Evolutionary conservation across 2,329 filamentous ascomycete genomes (phyloP).

Genomic region (Pezicula neosporulosa): DNA sequence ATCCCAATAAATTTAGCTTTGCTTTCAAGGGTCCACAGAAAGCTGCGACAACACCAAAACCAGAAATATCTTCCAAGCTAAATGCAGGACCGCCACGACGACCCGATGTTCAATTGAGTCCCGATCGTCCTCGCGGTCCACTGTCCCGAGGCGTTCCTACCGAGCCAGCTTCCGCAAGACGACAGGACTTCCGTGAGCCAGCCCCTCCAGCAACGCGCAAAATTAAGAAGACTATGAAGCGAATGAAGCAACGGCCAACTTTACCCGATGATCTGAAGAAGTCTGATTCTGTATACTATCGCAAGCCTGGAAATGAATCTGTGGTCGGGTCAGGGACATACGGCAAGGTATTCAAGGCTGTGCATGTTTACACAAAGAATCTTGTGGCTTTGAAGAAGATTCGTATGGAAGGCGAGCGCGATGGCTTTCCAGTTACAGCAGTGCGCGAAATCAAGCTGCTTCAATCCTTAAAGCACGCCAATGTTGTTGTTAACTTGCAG

Average conservation of each 20-base stretch:
- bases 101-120: slow-evolving; percentile 18
- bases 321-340: slow-evolving; percentile 95
- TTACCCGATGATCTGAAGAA: slow-evolving; percentile 68
- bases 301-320: slow-evolving; percentile 96
- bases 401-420: slow-evolving; percentile 87
- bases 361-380: slow-evolving; percentile 85
- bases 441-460: slow-evolving; percentile 88
- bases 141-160: slow-evolving; percentile 42
- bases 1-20: slow-evolving; percentile 78
- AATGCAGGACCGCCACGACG: slow-evolving; percentile 45
- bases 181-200: slow-evolving; percentile 26
- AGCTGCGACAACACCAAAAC: slow-evolving; percentile 52
- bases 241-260: slow-evolving; percentile 67
- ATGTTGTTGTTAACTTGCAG: slow-evolving; percentile 78
- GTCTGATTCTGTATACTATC: slow-evolving; percentile 88
- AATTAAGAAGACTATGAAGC: slow-evolving; percentile 65
- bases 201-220: slow-evolving; percentile 43
- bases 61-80: slow-evolving; percentile 63
- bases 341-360: slow-evolving; percentile 91
- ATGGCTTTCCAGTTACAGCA: slow-evolving; percentile 88
- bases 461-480: slow-evolving; percentile 79
- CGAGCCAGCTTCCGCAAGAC: slow-evolving; percentile 48
- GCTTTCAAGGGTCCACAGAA: slow-evolving; percentile 78
- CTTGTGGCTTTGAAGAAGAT: slow-evolving; percentile 87
- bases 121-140: slow-evolving; percentile 40